phyloP scores from a whole-genome alignment of 2,329 filamentous ascomycete species.

The Purpureocillium lavendulum region DNA sequence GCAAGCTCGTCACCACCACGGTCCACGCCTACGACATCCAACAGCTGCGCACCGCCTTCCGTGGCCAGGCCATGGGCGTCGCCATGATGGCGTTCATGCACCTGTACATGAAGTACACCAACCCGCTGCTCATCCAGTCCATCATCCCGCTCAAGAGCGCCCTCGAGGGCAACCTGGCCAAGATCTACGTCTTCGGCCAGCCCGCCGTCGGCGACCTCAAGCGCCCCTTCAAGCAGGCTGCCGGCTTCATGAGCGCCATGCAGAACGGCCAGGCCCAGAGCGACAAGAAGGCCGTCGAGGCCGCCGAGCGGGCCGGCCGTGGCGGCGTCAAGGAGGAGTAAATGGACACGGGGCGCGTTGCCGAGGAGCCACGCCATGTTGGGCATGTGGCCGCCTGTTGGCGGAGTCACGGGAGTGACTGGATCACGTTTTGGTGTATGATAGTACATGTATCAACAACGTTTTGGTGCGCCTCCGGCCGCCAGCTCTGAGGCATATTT shows the following conservation, averaged over 20 bases:
- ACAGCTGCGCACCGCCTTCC: conserved; percentile 79
- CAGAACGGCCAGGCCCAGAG: conserved; percentile 71
- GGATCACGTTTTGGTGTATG: no score
- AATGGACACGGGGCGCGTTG: conserved; percentile 5
- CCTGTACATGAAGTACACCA: conserved; percentile 99
- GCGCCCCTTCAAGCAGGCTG: conserved; percentile 85
- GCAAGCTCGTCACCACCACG: conserved; percentile 93
- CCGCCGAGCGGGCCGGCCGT: conserved; percentile 65
- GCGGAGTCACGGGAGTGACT: background rate
- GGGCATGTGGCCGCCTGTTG: no score
- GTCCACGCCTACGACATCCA: conserved; percentile 87
- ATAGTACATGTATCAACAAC: no score
- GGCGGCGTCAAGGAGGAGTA: conserved; percentile 68
- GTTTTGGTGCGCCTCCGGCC: no score
- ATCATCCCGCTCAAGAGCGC: conserved; percentile 96
- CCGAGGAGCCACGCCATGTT: no score
- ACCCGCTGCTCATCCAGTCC: conserved; percentile 96
- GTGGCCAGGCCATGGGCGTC: conserved; percentile 88
- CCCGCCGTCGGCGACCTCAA: conserved; percentile 85
- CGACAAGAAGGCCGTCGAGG: conserved; percentile 83
- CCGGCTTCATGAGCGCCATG: conserved; percentile 75
- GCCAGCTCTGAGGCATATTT: no score
- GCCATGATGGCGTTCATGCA: conserved; percentile 99
- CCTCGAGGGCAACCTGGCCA: conserved; percentile 90
- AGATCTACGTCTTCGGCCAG: conserved; percentile 87